phyloP scores from a whole-genome alignment of 169 alveolate genomes.

The Prorocentrum cordatum region DNA sequence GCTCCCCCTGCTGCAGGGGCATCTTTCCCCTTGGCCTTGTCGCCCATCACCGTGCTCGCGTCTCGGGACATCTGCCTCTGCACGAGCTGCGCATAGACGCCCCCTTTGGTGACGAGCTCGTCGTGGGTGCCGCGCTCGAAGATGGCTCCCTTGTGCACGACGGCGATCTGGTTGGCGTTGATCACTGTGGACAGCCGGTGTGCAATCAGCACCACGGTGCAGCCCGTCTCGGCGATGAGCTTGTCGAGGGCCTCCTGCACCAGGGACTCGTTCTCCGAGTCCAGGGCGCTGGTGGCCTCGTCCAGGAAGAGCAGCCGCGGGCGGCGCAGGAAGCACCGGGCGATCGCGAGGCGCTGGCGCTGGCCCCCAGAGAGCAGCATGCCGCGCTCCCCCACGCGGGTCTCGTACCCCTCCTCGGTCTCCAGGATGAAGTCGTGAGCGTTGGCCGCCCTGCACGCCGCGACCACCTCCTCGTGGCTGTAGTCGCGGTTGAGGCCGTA shows the following conservation, averaged over 20 bases:
- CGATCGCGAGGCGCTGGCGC: constrained; percentile 79
- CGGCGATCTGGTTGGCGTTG: constrained; percentile 70
- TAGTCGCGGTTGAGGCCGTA: constrained; percentile 50
- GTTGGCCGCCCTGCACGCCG: constrained; percentile 82
- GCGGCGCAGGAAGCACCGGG: constrained; percentile 75
- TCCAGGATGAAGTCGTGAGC: constrained; percentile 82
- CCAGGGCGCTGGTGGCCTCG: constrained; percentile 82
- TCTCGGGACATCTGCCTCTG: constrained; percentile 65
- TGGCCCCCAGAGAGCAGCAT: constrained; percentile 84
- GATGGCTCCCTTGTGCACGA: constrained; percentile 35
- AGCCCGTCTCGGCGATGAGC: background rate
- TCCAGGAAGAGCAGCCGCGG: constrained; percentile 79
- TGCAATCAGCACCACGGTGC: constrained; percentile 81
- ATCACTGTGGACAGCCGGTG: constrained; percentile 88
- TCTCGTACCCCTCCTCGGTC: constrained; percentile 72
- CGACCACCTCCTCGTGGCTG: constrained; percentile 72
- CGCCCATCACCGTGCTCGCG: constrained; percentile 39
- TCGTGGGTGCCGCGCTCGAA: constrained; percentile 50
- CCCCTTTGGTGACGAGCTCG: constrained; percentile 2
- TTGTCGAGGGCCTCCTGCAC: constrained; percentile 74
- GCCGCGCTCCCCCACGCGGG: constrained; percentile 72
- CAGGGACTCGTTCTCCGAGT: constrained; percentile 77
- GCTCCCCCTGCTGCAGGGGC: background rate
- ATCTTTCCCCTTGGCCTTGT: constrained; percentile 7
- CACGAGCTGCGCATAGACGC: constrained; percentile 55